phyloP scores from a whole-genome alignment of 2,329 filamentous ascomycete genomes.

The Dryadomyces quercus-mongolicae region DNA sequence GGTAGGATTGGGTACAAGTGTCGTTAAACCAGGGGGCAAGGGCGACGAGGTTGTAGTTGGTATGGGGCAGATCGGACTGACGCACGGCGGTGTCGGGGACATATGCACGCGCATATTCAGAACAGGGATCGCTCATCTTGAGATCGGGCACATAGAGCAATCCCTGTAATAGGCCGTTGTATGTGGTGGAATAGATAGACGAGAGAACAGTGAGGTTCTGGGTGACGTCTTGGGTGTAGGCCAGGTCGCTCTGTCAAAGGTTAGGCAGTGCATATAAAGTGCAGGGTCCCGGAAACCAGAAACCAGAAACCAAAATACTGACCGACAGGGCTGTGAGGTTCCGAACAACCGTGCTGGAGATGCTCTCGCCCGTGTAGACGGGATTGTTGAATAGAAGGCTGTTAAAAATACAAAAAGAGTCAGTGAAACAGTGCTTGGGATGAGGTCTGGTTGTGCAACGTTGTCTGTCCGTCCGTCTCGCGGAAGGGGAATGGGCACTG shows the following conservation, averaged over 20 bases:
- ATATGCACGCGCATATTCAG: conserved; percentile 46
- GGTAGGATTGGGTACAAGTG: conserved; percentile 61
- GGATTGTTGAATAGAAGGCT: conserved; percentile 51
- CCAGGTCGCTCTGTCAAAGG: conserved; percentile 26
- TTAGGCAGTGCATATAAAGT: too few species aligned
- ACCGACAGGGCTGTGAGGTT: conserved; percentile 47
- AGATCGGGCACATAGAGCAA: conserved; percentile 79
- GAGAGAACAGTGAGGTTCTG: conserved; percentile 66
- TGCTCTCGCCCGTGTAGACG: conserved; percentile 35
- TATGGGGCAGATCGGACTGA: conserved; percentile 52
- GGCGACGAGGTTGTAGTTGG: conserved; percentile 64
- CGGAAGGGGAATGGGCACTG: not conserved
- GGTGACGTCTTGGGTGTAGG: conserved; percentile 37
- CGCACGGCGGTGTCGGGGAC: conserved; percentile 68
- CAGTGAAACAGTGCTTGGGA: not conserved
- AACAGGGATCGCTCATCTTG: conserved; percentile 44
- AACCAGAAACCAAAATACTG: conserved; percentile 17
- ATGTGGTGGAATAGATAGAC: conserved; percentile 46
- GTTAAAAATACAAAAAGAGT: not conserved
- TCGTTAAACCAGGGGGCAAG: conserved; percentile 76
- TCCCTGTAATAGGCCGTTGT: conserved; percentile 56
- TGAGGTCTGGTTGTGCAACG: not conserved
- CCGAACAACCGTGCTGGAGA: conserved; percentile 40
- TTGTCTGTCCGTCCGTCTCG: not conserved
- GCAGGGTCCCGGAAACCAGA: not conserved